Conservation (phyloP, 2,329 filamentous ascomycete genomes). For the Monilinia fructicola region DNA sequence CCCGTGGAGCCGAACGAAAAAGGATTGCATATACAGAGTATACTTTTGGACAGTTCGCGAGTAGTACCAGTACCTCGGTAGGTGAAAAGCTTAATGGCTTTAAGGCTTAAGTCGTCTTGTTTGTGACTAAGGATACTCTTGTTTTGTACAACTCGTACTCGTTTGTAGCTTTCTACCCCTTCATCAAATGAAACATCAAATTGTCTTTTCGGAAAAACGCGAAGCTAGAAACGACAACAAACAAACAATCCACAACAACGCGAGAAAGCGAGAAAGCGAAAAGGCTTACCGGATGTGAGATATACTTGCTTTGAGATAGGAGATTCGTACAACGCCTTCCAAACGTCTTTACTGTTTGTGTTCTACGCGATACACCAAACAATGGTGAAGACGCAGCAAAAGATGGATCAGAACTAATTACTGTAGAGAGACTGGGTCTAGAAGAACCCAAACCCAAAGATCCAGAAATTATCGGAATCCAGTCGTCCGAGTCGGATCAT, state of each 20-base stretch:
- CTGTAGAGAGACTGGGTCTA: too few relatives aligned
- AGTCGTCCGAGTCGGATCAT: too few relatives aligned
- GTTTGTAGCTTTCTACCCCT: neutral
- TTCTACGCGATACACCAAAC: too few relatives aligned
- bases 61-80: too few relatives aligned
- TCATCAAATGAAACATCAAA: neutral
- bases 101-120: neutral
- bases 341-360: neutral
- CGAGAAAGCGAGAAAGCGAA: neutral
- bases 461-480: neutral
- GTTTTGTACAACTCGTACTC: neutral
- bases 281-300: too few relatives aligned
- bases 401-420: neutral
- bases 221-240: neutral
- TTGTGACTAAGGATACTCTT: neutral
- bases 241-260: neutral
- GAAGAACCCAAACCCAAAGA: neutral
- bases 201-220: neutral
- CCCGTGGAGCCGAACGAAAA: too few relatives aligned
- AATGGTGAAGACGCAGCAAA: neutral
- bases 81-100: too few relatives aligned
- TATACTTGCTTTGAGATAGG: neutral
- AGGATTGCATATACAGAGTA: too few relatives aligned
- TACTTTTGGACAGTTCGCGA: too few relatives aligned
- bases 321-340: neutral